Evolutionary conservation across 495 filamentous ascomycete genomes (phyloP), one percentile per base, ranked within the genome.

Genomic region (Xylona heveae): DNA sequence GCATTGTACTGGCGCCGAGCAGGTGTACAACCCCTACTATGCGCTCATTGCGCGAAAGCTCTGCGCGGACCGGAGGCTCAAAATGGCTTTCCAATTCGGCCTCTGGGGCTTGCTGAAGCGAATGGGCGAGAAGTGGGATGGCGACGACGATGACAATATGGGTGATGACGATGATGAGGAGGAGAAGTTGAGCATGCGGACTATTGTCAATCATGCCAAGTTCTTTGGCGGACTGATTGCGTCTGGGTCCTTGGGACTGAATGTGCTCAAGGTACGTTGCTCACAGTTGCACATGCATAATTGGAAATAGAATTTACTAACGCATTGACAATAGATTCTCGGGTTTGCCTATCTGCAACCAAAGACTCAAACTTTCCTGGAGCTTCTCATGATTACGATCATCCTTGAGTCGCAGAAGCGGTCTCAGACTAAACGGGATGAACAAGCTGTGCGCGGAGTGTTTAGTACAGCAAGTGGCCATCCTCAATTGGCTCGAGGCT

Each of bases 11-110:
- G 78, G 80, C 38, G 71, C 72, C 12, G 88, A 95, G 55, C 61
- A 74, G 35, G 55, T 53, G 0, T 85, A 93, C 51, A 97, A 95
- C 49, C 81, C 79, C 0, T 97, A 91, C 54, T 97, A 97, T 45
- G 74, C 81, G 0, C 54, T 93, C 0, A 66, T 97, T 14, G 78
- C 84, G 7, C 63, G 68, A 25, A 70, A 67, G 35, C 53, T 92
- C 8, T 82, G 81, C 43, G 58, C 58, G 18, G 73, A 77, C 23
- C 69, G 66, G 31, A 72, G 70, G 38, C 53, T 90, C 19, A 71
- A 68, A 35, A 76, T 78, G 58, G 71, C 75, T 3, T 92, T 97
- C 45, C 78, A 83, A 48, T 81, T 76, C 41, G 64, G 69, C 13
- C 57, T 94, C 1, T 94, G 82, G 74, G 78, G 76, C 40, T 54